Base-by-base conservation (phyloP, 169 alveolate genomes). In the Plasmodium berghei region DNA sequence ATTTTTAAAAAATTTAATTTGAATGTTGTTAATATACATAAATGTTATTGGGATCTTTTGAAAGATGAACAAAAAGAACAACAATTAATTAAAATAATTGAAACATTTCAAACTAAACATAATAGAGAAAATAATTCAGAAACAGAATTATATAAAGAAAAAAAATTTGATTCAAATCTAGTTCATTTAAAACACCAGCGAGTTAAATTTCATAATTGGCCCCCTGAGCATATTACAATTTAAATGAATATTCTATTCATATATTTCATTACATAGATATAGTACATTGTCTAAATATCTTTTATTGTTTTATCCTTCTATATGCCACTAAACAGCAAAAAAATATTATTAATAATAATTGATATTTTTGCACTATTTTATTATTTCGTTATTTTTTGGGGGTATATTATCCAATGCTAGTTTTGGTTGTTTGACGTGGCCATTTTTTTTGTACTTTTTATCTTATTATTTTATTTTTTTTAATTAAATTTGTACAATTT, bases 161-260 rank as follows among this genome's bases (percentile, higher is more conserved):
- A 87, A 34, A 64, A 85, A 48, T 56, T 64, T 22, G 93, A 92
- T 55, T 86, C 92, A 34, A 48, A 91, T 64, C 34, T 90, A 49
- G 69, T 88, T 56, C 94, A 94, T 66, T 26, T 93, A 83, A 94
- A 94, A 86, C 97, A 95, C 67, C 73, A 88, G 86, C 26, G 96
- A 24, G 95, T 95, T 26, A 92, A 86, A 54, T 89, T 94, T 63
- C 95, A 95, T 12, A 75, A 92, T 24, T 95, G 97, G 97, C 97
- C 97, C 1, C 97, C 97, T 1, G 97, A 94, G 49, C 92, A 95
- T 69, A 88, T 95, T 20, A 75, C 93, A 12, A 94, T 94, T 26
- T 94, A 28, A 54, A n/a, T 28, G 4, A 62, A 6, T 10, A 14
- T 20, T 9, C 9, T 22, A 24, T 62, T 6, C 6, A 22, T 24